Percentiles rank a stretch among this genome's conserved stretches.
These are phyloP conservation scores for Kwoniella botswanensis DNA, from an alignment of 768 basidiomycete genomes.

Conservation along the genomic window DNA sequence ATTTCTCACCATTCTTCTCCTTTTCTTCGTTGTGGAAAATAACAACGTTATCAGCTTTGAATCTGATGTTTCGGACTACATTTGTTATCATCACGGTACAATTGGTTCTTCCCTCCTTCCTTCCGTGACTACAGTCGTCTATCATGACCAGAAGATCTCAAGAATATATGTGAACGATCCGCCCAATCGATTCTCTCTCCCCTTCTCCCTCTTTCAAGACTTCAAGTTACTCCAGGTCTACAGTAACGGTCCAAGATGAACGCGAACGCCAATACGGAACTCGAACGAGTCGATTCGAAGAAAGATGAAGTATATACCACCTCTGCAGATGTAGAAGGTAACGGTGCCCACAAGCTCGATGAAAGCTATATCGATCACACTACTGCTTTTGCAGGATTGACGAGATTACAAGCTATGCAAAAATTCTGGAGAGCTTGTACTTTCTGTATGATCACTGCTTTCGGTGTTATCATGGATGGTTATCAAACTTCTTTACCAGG, in stretches of 20 bases:
- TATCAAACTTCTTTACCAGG: conserved; percentile 22
- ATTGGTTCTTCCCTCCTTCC: conserved; percentile 10
- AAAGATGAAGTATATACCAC: conserved; percentile 8
- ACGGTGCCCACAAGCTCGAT: not conserved
- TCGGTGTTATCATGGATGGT: conserved; percentile 19
- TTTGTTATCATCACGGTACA: conserved; percentile 18
- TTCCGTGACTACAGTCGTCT: not conserved
- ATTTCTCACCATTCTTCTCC: not conserved
- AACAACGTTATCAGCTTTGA: not conserved
- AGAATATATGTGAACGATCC: not conserved
- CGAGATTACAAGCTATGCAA: conserved; percentile 10
- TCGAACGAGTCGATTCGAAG: conserved; percentile 15
- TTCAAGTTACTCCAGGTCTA: no score
- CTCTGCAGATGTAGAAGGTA: conserved; percentile 6
- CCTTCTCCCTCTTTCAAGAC: not conserved
- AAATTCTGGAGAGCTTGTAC: conserved; percentile 22
- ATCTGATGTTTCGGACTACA: conserved; percentile 5
- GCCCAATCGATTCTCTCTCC: no score
- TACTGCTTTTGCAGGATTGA: conserved; percentile 20
- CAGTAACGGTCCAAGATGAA: not conserved
- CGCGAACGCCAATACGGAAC: not conserved
- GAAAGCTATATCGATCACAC: conserved; percentile 2
- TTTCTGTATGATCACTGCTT: conserved; percentile 16
- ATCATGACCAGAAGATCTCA: not conserved
- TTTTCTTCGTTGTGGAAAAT: not conserved